Conservation (phyloP, 2,329 filamentous ascomycete genomes). For the Claviceps sp. region DNA sequence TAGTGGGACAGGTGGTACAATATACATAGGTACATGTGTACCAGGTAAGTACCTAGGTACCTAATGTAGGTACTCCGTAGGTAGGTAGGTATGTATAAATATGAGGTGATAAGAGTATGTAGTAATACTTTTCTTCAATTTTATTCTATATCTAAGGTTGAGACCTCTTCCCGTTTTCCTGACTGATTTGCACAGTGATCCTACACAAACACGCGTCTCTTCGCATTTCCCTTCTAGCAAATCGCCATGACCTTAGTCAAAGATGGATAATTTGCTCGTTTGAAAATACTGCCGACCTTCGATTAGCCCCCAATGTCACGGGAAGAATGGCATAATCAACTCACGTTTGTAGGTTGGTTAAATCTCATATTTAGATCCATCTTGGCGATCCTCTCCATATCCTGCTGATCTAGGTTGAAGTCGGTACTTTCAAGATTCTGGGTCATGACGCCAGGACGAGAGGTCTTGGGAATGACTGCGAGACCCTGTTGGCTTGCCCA, state of each 20-base stretch:
- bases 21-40: too few relatives aligned
- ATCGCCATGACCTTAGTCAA: background rate
- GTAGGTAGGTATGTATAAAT: too few relatives aligned
- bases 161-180: background rate
- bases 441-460: slow-evolving; percentile 34
- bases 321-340: slow-evolving; percentile 13
- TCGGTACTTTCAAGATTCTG: slow-evolving; percentile 54
- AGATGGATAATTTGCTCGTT: slow-evolving; percentile 3
- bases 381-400: slow-evolving; percentile 51
- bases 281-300: slow-evolving; percentile 1
- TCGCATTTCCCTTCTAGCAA: background rate
- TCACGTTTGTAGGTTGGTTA: slow-evolving; percentile 61
- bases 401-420: slow-evolving; percentile 52
- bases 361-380: slow-evolving; percentile 58
- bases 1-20: too few relatives aligned
- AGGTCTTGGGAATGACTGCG: slow-evolving; percentile 73
- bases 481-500: slow-evolving; percentile 78
- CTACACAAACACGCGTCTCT: background rate
- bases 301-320: background rate
- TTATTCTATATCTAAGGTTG: too few relatives aligned
- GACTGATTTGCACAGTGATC: background rate
- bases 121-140: too few relatives aligned
- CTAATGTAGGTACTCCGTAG: too few relatives aligned
- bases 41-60: too few relatives aligned
- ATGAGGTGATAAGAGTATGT: too few relatives aligned